Percentiles rank a stretch among this genome's conserved stretches.
These are phyloP conservation scores for Chlamydomonas incerta DNA, from an alignment of 139 green algal genomes.

Conservation along the genomic window DNA sequence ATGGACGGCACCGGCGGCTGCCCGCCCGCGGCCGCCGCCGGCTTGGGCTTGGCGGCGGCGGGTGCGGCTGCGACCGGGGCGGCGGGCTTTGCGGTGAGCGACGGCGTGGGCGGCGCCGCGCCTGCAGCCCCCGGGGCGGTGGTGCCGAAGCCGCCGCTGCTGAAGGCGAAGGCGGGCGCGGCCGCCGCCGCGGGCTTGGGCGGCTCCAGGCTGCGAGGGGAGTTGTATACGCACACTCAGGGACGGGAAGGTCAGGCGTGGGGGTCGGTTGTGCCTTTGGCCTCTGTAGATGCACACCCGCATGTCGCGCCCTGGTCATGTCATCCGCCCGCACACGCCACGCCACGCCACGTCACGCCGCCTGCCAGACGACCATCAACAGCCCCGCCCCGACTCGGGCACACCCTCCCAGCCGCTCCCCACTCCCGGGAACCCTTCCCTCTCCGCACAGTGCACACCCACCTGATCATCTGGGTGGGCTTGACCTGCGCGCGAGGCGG, in stretches of 20 bases:
- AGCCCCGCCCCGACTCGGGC: too few relatives aligned
- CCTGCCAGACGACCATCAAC: too few relatives aligned
- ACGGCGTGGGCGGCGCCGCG: neutral
- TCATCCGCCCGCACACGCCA: too few relatives aligned
- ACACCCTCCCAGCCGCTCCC: too few relatives aligned
- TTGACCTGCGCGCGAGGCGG: slow-evolving; percentile 21
- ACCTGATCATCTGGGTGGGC: neutral
- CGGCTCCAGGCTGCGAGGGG: neutral
- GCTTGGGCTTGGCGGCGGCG: slow-evolving; percentile 21
- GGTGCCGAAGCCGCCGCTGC: neutral
- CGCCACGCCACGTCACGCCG: too few relatives aligned
- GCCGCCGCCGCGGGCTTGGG: neutral
- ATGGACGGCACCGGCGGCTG: slow-evolving; percentile 30
- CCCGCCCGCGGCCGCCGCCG: neutral
- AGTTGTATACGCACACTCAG: too few relatives aligned
- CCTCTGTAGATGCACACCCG: too few relatives aligned
- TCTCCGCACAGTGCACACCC: too few relatives aligned
- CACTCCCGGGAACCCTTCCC: too few relatives aligned
- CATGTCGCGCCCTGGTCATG: too few relatives aligned
- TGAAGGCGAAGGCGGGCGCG: slow-evolving; percentile 11
- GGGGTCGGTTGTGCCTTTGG: too few relatives aligned
- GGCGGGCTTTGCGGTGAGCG: neutral
- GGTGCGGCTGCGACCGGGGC: neutral
- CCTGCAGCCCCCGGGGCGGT: neutral
- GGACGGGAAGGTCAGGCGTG: too few relatives aligned